phyloP scores from a whole-genome alignment of 495 filamentous ascomycete genomes.

The Beverwykella pulmonaria region DNA sequence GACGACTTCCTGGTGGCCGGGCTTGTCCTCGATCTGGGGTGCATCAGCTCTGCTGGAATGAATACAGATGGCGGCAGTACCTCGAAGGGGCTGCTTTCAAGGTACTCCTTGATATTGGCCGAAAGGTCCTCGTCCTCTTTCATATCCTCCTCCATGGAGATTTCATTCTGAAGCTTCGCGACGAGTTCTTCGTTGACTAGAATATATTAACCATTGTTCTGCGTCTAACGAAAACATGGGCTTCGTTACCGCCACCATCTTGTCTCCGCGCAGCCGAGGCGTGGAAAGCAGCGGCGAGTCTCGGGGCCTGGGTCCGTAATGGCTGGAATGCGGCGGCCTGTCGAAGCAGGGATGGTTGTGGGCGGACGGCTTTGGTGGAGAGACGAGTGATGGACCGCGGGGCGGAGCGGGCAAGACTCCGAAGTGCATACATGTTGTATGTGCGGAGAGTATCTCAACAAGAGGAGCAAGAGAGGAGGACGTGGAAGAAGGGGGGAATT shows the following conservation, averaged over 20 bases:
- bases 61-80: slow-evolving; percentile 31
- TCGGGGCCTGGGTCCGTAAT: slow-evolving; percentile 58
- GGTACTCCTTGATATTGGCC: slow-evolving; percentile 68
- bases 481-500: neutral
- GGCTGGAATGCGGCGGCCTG: slow-evolving; percentile 53
- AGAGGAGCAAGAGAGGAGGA: slow-evolving; percentile 7
- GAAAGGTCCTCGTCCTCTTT: slow-evolving; percentile 62
- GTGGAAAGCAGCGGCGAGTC: slow-evolving; percentile 69
- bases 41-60: neutral
- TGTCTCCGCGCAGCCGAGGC: slow-evolving; percentile 52
- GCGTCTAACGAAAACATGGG: slow-evolving; percentile 46
- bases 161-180: slow-evolving; percentile 76
- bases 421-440: slow-evolving; percentile 74
- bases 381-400: slow-evolving; percentile 69
- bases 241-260: slow-evolving; percentile 19
- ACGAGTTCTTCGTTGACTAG: slow-evolving; percentile 70
- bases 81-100: slow-evolving; percentile 68
- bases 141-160: slow-evolving; percentile 62
- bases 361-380: slow-evolving; percentile 55
- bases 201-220: slow-evolving; percentile 9
- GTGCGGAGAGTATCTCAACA: slow-evolving; percentile 5
- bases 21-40: slow-evolving; percentile 68
- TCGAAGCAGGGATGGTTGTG: slow-evolving; percentile 54
- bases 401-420: slow-evolving; percentile 69
- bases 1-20: slow-evolving; percentile 83